phyloP scores from a whole-genome alignment of 345 rosid species.

The Geranium rotundifolium region DNA sequence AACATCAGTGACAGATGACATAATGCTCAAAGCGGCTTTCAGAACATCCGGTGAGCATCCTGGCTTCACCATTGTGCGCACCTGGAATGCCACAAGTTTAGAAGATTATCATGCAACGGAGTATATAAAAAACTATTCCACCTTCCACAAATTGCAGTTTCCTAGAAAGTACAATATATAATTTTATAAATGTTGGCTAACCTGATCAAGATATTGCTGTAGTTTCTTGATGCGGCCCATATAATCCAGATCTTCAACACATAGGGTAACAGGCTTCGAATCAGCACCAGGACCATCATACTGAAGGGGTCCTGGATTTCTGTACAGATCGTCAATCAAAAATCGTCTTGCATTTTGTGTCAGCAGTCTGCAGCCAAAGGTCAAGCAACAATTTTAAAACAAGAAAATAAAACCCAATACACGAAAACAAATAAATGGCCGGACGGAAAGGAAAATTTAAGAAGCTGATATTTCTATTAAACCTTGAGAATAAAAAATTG shows the following conservation, averaged over 20 bases:
- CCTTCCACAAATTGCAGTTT: too few species aligned
- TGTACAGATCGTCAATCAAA: conserved; percentile 80
- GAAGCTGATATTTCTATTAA: neutral
- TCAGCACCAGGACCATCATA: conserved; percentile 96
- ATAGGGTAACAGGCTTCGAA: conserved; percentile 66
- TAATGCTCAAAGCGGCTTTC: conserved; percentile 89
- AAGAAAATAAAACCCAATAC: too few species aligned
- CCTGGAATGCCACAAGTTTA: conserved; percentile 21
- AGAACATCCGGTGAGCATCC: conserved; percentile 93
- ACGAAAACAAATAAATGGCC: neutral
- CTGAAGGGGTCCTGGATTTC: conserved; percentile 97
- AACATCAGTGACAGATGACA: conserved; percentile 93
- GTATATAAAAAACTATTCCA: too few species aligned
- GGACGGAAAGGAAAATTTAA: neutral
- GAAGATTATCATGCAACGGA: too few species aligned
- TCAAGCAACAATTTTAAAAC: neutral
- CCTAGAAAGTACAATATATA: too few species aligned
- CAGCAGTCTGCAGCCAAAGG: conserved; percentile 46
- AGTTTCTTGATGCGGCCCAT: conserved; percentile 96
- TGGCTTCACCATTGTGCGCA: conserved; percentile 83
- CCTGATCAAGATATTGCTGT: conserved; percentile 87
- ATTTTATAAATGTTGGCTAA: conserved; percentile 9
- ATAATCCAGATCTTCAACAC: conserved; percentile 97
- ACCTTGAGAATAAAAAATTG: too few species aligned
- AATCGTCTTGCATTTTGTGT: conserved; percentile 63